Conservation (phyloP, 1,284 basidiomycete genomes). For the Cryptococcus sp. region DNA sequence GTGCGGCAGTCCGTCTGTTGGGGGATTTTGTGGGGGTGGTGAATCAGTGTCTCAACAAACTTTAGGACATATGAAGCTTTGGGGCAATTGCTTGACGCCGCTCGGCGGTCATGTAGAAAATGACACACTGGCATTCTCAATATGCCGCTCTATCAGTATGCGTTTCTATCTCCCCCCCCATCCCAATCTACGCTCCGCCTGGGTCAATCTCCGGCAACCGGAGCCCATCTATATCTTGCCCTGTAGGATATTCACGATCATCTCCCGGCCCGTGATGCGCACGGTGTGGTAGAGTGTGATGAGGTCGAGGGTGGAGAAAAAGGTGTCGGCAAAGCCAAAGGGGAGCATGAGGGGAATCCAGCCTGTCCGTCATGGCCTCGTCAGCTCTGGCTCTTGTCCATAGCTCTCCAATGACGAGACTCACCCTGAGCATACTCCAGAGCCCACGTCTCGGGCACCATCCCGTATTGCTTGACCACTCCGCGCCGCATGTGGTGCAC, state of each 20-base stretch:
- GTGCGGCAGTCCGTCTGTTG: too few species aligned
- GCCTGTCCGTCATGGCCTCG: slow-evolving; percentile 52
- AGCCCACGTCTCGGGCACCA: slow-evolving; percentile 92
- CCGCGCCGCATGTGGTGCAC: slow-evolving; percentile 82
- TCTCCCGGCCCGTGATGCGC: slow-evolving; percentile 77
- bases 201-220: too few species aligned
- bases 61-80: too few species aligned
- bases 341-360: slow-evolving; percentile 91
- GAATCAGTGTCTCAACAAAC: too few species aligned
- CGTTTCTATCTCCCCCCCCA: not conserved
- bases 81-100: too few species aligned
- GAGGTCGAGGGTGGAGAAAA: slow-evolving; percentile 86
- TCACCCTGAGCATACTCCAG: slow-evolving; percentile 89
- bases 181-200: not conserved
- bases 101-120: too few species aligned
- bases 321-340: slow-evolving; percentile 81
- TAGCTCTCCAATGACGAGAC: slow-evolving; percentile 21
- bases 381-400: not conserved
- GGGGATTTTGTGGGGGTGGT: too few species aligned
- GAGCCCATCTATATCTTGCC: slow-evolving; percentile 69
- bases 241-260: slow-evolving; percentile 71
- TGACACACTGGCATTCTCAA: too few species aligned
- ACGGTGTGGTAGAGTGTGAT: slow-evolving; percentile 76
- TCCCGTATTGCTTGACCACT: slow-evolving; percentile 91
- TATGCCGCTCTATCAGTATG: not conserved